Conservation (phyloP, 352 stramenopile genomes). For the Phytophthora syringae region DNA sequence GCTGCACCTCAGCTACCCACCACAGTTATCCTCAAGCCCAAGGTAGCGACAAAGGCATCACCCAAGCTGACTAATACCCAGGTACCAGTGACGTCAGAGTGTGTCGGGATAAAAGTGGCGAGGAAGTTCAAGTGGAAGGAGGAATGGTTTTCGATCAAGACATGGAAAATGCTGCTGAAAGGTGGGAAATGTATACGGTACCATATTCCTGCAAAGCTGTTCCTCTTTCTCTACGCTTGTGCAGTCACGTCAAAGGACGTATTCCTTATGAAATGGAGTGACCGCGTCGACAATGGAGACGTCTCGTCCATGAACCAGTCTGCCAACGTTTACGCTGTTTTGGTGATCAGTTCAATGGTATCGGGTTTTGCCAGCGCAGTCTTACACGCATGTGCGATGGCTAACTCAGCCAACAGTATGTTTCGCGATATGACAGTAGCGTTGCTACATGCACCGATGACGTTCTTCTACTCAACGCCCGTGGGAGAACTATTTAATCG, state of each 20-base stretch:
- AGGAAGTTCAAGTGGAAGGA: conserved; percentile 37
- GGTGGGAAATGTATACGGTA: conserved; percentile 29
- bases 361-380: conserved; percentile 46
- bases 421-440: conserved; percentile 56
- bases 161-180: conserved; percentile 34
- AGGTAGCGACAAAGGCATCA: conserved; percentile 2
- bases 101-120: conserved; percentile 26
- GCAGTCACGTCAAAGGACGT: conserved; percentile 41
- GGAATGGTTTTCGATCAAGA: conserved; percentile 38
- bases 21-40: conserved; percentile 6
- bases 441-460: conserved; percentile 47
- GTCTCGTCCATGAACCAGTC: conserved; percentile 36
- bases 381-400: conserved; percentile 38
- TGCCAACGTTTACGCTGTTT: conserved; percentile 36
- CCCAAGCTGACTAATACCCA: conserved; percentile 8
- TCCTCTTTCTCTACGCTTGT: conserved; percentile 39
- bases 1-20: conserved; percentile 6
- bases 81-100: conserved; percentile 32
- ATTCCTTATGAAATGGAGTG: conserved; percentile 49
- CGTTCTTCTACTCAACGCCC: conserved; percentile 55
- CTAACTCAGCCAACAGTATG: conserved; percentile 40
- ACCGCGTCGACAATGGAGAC: conserved; percentile 32
- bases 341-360: conserved; percentile 45
- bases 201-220: conserved; percentile 34
- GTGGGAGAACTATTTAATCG: conserved; percentile 55